Base-by-base conservation (phyloP, 768 basidiomycete species). In the Tricholoma sp. region DNA sequence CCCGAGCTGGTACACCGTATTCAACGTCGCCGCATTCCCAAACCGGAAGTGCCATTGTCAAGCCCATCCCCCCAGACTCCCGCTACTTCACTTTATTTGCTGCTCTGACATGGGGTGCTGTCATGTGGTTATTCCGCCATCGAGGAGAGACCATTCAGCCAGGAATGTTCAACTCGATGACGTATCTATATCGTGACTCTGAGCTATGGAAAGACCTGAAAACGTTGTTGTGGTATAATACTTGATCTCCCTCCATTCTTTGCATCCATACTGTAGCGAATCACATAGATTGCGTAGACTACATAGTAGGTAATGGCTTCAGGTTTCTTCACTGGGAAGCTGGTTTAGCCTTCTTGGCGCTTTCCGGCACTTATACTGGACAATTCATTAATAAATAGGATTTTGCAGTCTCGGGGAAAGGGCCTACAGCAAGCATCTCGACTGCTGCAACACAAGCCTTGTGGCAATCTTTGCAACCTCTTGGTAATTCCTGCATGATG, bases 131-230 rank as follows among this genome's bases (percentile, higher is more conserved):
- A 59, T 98, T 95, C 81, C 80, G 86, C 66, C 79, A 97, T 70
- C 79, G 83, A 19, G 85, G 90, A 50, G 88, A 98, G 73, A 86
- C 86, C n/a, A 84, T 99, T 59, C 94, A 98, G 66, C 91, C 93
- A 16, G 97, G 95, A 57, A 92, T 98, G 93, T 94, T 93, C 77
- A 91, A 84, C 74, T 91, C 89, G 16, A 98, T 97, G 95, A 83
- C 81, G 57, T 99, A 98, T 72, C 79, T 99, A 37, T 99, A 98
- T 74, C 84, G 86, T 37, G 94, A 98, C 70, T 95, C 93, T 18
- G 91, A 98, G 59, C 72, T 75, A 43, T 98, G 95, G 94, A 82
- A 78, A 50, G 78, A 83, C 65, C 73, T 97, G 45, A 84, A 79
- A 73, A 97, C 93, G 51, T 73, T 98, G 51, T 71, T 98, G 52